A percentile compares a stretch with the other conserved stretches of the same genome.
These are phyloP conservation scores for Metschnikowia baotianmanensis DNA, from an alignment of 805 yeast species.

Conservation along the genomic window DNA sequence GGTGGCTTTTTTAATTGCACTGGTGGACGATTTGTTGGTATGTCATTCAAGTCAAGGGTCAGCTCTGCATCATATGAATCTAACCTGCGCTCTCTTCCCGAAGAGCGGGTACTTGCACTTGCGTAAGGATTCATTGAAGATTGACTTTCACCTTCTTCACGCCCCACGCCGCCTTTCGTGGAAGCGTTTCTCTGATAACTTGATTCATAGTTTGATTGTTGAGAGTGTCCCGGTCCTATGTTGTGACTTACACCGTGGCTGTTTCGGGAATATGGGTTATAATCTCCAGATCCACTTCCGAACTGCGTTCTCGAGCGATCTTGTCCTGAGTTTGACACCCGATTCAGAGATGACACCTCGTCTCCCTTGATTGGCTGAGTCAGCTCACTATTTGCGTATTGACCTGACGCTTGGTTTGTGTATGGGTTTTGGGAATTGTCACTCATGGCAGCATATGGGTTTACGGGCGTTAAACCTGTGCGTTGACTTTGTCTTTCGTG, in stretches of 20 bases:
- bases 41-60: slow-evolving; percentile 37
- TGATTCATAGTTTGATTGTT: no score
- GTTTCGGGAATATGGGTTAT: no score
- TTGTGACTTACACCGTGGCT: no score
- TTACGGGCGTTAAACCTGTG: slow-evolving; percentile 40
- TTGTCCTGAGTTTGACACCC: no score
- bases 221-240: no score
- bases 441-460: slow-evolving; percentile 38
- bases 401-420: not conserved
- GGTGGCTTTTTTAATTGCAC: slow-evolving; percentile 23
- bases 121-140: not conserved
- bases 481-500: slow-evolving; percentile 35
- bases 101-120: not conserved
- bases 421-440: slow-evolving; percentile 16
- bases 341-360: no score
- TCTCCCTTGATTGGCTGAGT: no score
- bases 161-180: no score
- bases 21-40: slow-evolving; percentile 32
- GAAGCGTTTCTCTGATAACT: no score
- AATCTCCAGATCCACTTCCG: no score
- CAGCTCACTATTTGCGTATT: not conserved
- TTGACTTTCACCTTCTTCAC: not conserved
- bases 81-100: not conserved
- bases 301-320: no score
- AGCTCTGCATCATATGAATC: slow-evolving; percentile 26